Evolutionary conservation across 2,329 filamentous ascomycete species (phyloP).

Genomic region (Didymella sp.): DNA sequence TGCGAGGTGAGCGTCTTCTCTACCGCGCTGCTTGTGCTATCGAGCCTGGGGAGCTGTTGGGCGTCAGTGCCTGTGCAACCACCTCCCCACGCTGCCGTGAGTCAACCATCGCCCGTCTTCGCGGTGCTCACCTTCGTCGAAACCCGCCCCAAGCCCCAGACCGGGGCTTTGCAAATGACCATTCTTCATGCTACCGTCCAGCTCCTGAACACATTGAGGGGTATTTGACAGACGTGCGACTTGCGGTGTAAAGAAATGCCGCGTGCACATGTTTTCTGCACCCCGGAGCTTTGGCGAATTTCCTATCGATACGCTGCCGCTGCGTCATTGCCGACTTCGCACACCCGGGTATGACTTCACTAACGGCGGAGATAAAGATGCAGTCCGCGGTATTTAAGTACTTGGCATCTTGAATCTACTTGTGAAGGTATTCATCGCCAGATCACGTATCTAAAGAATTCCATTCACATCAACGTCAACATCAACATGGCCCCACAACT

Average conservation of each 20-base stretch:
- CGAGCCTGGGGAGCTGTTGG: conserved; percentile 29
- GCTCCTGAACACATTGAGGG: conserved; percentile 19
- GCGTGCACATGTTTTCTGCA: conserved; percentile 20
- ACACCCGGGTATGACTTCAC: conserved; percentile 14
- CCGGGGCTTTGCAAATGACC: conserved; percentile 46
- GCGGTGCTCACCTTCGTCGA: conserved; percentile 28
- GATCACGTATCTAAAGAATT: neutral
- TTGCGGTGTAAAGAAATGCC: conserved; percentile 16
- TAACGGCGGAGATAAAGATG: conserved; percentile 5
- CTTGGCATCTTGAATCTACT: neutral
- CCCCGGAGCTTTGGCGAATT: conserved; percentile 10
- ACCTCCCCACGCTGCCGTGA: conserved; percentile 12
- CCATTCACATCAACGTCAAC: neutral
- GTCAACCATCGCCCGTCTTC: conserved; percentile 12
- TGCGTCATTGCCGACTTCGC: conserved; percentile 24
- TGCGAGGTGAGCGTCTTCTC: conserved; percentile 9
- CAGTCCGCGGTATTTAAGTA: neutral
- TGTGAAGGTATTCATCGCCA: neutral
- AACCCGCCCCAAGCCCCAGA: conserved; percentile 42
- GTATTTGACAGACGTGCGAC: conserved; percentile 9
- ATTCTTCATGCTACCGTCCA: conserved; percentile 48
- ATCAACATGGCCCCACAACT: conserved; percentile 60
- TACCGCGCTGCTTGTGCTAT: conserved; percentile 26
- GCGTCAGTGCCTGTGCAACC: conserved; percentile 17
- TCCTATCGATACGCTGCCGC: conserved; percentile 29